Percentiles rank a stretch among this genome's conserved stretches.
Conservation (phyloP, 2,329 filamentous ascomycete genomes). For the Colletotrichum musicola region DNA sequence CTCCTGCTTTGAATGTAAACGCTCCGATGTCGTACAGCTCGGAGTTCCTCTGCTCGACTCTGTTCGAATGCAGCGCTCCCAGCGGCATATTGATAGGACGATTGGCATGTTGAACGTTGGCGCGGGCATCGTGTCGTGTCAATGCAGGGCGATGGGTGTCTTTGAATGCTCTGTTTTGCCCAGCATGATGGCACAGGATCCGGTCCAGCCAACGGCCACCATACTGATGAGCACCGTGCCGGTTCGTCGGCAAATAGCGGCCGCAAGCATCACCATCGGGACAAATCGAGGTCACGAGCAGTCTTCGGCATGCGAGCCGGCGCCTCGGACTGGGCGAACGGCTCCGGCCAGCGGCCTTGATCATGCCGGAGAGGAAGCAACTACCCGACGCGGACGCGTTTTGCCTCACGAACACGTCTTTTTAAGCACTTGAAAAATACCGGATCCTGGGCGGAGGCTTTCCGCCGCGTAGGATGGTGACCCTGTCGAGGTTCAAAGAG, state of each 20-base stretch:
- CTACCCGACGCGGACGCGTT: not conserved
- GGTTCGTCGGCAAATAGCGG: not conserved
- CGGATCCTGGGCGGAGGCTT: constrained; percentile 1
- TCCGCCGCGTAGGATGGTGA: not conserved
- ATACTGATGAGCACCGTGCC: not conserved
- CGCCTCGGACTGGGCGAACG: not conserved
- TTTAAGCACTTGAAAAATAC: not conserved
- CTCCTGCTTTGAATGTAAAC: not conserved
- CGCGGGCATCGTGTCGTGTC: not conserved
- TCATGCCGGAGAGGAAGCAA: not conserved
- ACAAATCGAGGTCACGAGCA: not conserved
- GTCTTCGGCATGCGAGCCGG: not conserved
- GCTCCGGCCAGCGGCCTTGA: not conserved
- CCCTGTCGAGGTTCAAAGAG: constrained; percentile 1
- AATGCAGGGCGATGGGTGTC: not conserved
- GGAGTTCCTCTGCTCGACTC: not conserved
- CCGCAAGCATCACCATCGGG: not conserved
- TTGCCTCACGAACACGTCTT: not conserved
- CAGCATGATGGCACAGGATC: not conserved
- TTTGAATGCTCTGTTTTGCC: not conserved
- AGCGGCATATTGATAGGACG: constrained; percentile 14
- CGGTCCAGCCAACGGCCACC: not conserved
- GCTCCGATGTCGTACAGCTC: not conserved
- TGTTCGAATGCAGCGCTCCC: constrained; percentile 3
- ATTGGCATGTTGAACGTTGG: constrained; percentile 4